Evolutionary conservation across 2,329 filamentous ascomycete species (phyloP).

Genomic region (Fusarium incarnatum): DNA sequence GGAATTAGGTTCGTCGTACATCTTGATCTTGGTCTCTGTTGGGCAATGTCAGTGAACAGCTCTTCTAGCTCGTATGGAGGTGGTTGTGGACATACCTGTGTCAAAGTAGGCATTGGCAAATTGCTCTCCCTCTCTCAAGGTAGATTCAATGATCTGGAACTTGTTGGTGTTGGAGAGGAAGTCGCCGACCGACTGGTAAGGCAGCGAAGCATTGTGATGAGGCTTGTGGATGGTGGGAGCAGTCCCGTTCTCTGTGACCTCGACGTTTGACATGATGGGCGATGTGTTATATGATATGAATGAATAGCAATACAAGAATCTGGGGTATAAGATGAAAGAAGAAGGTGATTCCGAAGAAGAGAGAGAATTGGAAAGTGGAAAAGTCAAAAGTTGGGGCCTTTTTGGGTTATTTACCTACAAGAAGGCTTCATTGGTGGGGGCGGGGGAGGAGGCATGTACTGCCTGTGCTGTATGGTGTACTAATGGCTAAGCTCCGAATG

Average conservation of each 20-base stretch:
- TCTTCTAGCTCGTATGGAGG: too few species aligned
- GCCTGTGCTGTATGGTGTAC: not conserved
- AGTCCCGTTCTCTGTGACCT: conserved; percentile 4
- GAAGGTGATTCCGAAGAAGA: conserved; percentile 11
- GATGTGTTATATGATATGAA: not conserved
- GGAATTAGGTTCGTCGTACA: conserved; percentile 7
- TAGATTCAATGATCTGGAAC: conserved; percentile 44
- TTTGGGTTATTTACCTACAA: conserved; percentile 9
- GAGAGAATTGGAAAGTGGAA: conserved; percentile 2
- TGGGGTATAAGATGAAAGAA: conserved; percentile 6
- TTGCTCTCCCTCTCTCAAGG: conserved; percentile 45
- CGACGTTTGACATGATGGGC: conserved; percentile 9
- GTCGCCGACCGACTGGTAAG: conserved; percentile 30
- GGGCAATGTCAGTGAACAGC: conserved; percentile 57
- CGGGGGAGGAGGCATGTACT: not conserved
- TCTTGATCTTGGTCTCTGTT: conserved; percentile 45
- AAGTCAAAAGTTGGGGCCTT: conserved; percentile 9
- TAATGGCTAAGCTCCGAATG: conserved; percentile 17
- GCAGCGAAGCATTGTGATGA: conserved; percentile 10
- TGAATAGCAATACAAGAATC: not conserved
- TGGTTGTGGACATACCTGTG: not conserved
- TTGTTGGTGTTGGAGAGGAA: conserved; percentile 36
- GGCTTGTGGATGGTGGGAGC: conserved; percentile 7
- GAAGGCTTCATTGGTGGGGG: conserved; percentile 16
- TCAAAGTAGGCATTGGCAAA: conserved; percentile 71